Conservation (phyloP, 495 filamentous ascomycete species). For the Paragyromitra xinjiangensis region DNA sequence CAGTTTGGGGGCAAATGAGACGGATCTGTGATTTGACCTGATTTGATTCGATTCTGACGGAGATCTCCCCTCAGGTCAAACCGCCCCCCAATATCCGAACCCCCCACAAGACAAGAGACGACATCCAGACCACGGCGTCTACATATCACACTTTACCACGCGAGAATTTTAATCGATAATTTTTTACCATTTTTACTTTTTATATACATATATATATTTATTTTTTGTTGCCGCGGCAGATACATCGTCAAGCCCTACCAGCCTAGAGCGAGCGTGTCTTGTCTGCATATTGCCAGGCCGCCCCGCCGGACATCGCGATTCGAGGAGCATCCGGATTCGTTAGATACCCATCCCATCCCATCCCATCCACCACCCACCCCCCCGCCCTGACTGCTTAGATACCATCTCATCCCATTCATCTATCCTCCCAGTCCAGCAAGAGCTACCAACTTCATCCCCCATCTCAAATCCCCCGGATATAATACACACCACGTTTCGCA, state of each 20-base stretch:
- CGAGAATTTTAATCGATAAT: slow-evolving; percentile 16
- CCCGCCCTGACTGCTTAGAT: background rate
- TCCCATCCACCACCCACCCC: slow-evolving; percentile 10
- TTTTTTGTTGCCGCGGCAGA: slow-evolving; percentile 12
- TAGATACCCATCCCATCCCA: slow-evolving; percentile 26
- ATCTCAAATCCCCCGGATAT: slow-evolving; percentile 14
- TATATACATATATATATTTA: slow-evolving; percentile 8
- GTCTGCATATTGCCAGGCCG: slow-evolving; percentile 19
- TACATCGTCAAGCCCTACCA: slow-evolving; percentile 10
- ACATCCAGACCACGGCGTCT: slow-evolving; percentile 13
- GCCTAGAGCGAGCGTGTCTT: slow-evolving; percentile 34
- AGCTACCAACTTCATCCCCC: background rate
- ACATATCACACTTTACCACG: slow-evolving; percentile 2
- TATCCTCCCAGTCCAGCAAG: background rate
- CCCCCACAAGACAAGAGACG: slow-evolving; percentile 10
- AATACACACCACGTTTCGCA: slow-evolving; percentile 22
- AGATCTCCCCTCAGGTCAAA: slow-evolving; percentile 15
- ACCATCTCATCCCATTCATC: background rate
- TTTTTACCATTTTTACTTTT: background rate
- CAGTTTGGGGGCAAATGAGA: slow-evolving; percentile 35
- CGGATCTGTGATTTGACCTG: slow-evolving; percentile 16
- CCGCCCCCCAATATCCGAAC: slow-evolving; percentile 12
- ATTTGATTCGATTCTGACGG: slow-evolving; percentile 14
- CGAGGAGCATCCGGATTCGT: slow-evolving; percentile 22
- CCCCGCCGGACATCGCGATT: slow-evolving; percentile 34